Conservation (phyloP, 2,329 filamentous ascomycete genomes). For the Bretziella fagacearum region DNA sequence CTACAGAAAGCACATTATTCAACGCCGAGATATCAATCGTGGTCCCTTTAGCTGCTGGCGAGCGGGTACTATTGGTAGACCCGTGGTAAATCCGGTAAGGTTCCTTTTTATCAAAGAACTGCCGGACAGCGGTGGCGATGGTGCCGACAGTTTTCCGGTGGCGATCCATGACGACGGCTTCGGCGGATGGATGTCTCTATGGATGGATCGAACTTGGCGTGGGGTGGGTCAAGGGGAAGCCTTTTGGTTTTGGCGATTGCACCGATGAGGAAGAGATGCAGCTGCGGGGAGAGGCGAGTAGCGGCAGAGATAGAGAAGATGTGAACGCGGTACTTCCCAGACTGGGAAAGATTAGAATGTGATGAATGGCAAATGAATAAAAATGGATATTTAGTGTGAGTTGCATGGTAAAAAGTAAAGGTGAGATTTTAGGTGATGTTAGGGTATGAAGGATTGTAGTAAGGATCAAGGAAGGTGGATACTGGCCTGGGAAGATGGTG, state of each 20-base stretch:
- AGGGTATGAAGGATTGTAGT: background rate
- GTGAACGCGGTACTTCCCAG: background rate
- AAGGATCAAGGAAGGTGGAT: background rate
- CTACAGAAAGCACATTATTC: constrained; percentile 45
- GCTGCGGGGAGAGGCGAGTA: background rate
- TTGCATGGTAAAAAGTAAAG: no score
- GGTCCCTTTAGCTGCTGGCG: constrained; percentile 25
- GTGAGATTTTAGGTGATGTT: background rate
- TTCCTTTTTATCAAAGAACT: constrained; percentile 30
- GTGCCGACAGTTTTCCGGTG: constrained; percentile 31
- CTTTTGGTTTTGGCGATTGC: background rate
- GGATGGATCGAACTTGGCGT: background rate
- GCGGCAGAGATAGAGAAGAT: background rate
- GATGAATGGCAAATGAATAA: no score
- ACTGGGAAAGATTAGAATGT: background rate
- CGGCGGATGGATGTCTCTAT: background rate
- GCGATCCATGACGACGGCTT: constrained; percentile 28
- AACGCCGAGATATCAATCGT: constrained; percentile 51
- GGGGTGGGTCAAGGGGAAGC: background rate
- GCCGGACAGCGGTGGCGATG: constrained; percentile 31
- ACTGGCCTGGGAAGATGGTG: background rate
- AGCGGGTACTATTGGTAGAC: constrained; percentile 57
- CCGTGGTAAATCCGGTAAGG: constrained; percentile 64
- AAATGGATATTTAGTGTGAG: no score
- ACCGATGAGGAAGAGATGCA: background rate